A percentile compares a stretch with the other conserved stretches of the same genome.
phyloP scores from a whole-genome alignment of 2,329 filamentous ascomycete species.

The Trichoderma polysporum region DNA sequence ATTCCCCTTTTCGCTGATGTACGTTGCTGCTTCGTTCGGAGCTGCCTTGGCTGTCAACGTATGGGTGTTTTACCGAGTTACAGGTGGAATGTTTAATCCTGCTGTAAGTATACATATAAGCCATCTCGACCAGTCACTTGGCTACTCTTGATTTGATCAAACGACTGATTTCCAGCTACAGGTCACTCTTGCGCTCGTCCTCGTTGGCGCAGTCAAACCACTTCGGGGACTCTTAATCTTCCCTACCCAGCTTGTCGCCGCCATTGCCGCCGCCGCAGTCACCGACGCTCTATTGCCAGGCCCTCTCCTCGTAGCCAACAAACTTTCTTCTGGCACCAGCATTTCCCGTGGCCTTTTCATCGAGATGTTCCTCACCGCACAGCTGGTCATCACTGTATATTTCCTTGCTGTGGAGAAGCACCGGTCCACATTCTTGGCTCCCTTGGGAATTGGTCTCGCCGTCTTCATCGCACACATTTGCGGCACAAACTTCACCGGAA shows the following conservation, averaged over 20 bases:
- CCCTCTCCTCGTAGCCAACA: slow-evolving; percentile 54
- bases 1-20: slow-evolving; percentile 42
- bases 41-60: slow-evolving; percentile 53
- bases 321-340: slow-evolving; percentile 51
- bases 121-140: no score
- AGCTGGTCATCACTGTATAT: slow-evolving; percentile 63
- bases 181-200: slow-evolving; percentile 59
- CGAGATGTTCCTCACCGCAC: slow-evolving; percentile 64
- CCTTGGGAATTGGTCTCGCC: slow-evolving; percentile 68
- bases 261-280: slow-evolving; percentile 59
- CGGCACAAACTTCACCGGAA: slow-evolving; percentile 48
- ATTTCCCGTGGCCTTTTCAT: slow-evolving; percentile 62
- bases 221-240: slow-evolving; percentile 53
- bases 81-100: slow-evolving; percentile 52
- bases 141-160: not conserved
- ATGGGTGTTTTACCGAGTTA: slow-evolving; percentile 58
- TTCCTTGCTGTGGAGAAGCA: slow-evolving; percentile 75
- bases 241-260: slow-evolving; percentile 57
- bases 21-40: slow-evolving; percentile 52
- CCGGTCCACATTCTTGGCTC: slow-evolving; percentile 68
- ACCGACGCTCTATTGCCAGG: slow-evolving; percentile 59
- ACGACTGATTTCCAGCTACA: slow-evolving; percentile 24
- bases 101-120: slow-evolving; percentile 44
- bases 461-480: slow-evolving; percentile 60
- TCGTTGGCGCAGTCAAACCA: slow-evolving; percentile 56